A percentile compares a stretch with the other conserved stretches of the same genome.
These are phyloP conservation scores for Boletus huronensis DNA, from an alignment of 768 basidiomycete genomes.

Conservation along the genomic window DNA sequence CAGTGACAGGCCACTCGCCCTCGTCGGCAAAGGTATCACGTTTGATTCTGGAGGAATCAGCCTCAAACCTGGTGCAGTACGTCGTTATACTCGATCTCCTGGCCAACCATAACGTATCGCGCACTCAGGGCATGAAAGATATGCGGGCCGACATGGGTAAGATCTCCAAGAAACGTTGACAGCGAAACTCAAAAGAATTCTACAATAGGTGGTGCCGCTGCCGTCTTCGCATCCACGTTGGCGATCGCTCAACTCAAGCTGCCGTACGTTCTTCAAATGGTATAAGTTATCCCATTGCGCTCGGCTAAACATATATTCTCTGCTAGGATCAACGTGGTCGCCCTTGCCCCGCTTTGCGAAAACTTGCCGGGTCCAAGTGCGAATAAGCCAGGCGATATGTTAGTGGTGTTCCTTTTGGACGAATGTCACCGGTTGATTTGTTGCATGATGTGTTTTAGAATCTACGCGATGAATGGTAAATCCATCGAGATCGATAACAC, in stretches of 20 bases:
- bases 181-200: background rate
- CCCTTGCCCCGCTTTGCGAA: conserved; percentile 72
- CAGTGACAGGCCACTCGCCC: conserved; percentile 58
- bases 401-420: conserved; percentile 19
- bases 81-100: conserved; percentile 19
- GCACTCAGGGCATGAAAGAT: conserved; percentile 67
- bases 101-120: background rate
- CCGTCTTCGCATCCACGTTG: conserved; percentile 66
- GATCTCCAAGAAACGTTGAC: background rate
- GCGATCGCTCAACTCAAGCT: conserved; percentile 79
- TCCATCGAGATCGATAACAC: conserved; percentile 86
- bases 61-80: conserved; percentile 68
- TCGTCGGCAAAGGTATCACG: conserved; percentile 88
- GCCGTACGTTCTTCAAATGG: conserved; percentile 55
- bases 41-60: conserved; percentile 90
- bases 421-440: background rate
- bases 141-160: conserved; percentile 88
- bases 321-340: conserved; percentile 68
- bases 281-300: background rate
- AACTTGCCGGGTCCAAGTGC: conserved; percentile 75
- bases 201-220: conserved; percentile 66
- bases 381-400: conserved; percentile 84
- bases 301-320: background rate
- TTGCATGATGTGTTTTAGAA: conserved; percentile 33
- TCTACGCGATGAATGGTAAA: conserved; percentile 88